A percentile compares a stretch with the other conserved stretches of the same genome.
These are phyloP conservation scores for Hippophae rhamnoides DNA, from an alignment of 306 rosid species.

Conservation along the genomic window DNA sequence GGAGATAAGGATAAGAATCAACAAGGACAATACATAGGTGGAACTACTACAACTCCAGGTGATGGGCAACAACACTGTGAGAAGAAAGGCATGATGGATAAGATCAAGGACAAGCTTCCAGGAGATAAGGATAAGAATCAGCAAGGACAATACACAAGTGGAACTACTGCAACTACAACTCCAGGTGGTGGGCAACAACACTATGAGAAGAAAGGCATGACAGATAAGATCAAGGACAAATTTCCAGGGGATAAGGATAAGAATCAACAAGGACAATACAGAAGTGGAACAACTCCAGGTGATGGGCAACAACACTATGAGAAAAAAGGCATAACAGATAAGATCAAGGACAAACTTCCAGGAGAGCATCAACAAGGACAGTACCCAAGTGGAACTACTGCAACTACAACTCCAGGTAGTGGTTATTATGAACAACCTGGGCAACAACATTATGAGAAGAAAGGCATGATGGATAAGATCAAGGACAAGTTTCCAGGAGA, in stretches of 20 bases:
- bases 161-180: neutral
- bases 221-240: slow-evolving; percentile 5
- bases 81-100: slow-evolving; percentile 1
- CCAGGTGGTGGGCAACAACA: slow-evolving; percentile 2
- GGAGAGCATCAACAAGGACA: slow-evolving; percentile 11
- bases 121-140: neutral
- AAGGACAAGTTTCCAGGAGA: neutral
- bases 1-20: no score
- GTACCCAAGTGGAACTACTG: neutral
- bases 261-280: neutral
- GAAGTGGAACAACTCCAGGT: slow-evolving; percentile 6
- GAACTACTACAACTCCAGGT: neutral
- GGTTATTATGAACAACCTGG: neutral
- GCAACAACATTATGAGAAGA: neutral
- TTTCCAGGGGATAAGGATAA: neutral
- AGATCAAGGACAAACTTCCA: slow-evolving; percentile 26
- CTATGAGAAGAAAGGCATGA: slow-evolving; percentile 1
- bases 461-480: neutral
- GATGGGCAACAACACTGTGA: neutral
- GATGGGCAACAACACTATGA: slow-evolving; percentile 37
- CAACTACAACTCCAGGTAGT: slow-evolving; percentile 19
- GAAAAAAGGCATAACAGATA: slow-evolving; percentile 42
- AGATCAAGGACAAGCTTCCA: slow-evolving; percentile 6
- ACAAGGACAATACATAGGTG: no score
- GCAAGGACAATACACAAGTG: neutral